Evolutionary conservation across 2,329 filamentous ascomycete species (phyloP), one percentile per base, ranked within the genome.

Genomic region (Stagonosporopsis cucurbitacearum): DNA sequence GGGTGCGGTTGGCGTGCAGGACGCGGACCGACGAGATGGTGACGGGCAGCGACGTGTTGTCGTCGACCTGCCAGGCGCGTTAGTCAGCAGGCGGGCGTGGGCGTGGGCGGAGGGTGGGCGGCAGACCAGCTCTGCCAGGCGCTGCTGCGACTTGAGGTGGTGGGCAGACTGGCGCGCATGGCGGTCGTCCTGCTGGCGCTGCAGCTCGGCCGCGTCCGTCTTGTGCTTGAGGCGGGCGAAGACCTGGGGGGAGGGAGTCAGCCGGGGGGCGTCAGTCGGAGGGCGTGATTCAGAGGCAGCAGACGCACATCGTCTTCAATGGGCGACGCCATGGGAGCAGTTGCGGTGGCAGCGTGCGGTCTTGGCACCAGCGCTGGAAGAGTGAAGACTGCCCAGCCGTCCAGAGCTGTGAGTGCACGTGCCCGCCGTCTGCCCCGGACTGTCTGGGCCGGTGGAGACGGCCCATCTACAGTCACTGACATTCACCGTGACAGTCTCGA

Each of bases 11-110:
- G 40, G 91, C 92, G 71, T 92, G 90, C 59, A 96, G 86, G 58
- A 99, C 82, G 66, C 90, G 87, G 71, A 99, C 85, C 40, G 91
- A 90, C 66, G 91, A 91, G 73, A 99, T 88, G 13, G 92, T 91
- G 67, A 95, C 91, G 36, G 95, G 94, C 54, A 95, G 86, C 39
- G 91, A 91, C 63, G 89, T 88, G 75, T 98, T 96, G 77, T 90
- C 85, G 64, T 87, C 84, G 69, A 96, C 84, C 89, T 92, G 58
- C 56, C 56, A 20, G 39, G 26, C 13, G 20, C 36, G 25, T 67
- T 30, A 67, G 58, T 17, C 26, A 26, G 15, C 23, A 25, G 33
- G 49, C 20, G 23, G 35, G 40, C 40, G 37, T 47, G 28, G 36
- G 11, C 15, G 30, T 4, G 30, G 30, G 30, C 30, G 30, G 12